Evolutionary conservation across 139 green algal genomes (phyloP), one percentile per base, ranked within the genome.

Genomic region (Chlamydomonas sp.): DNA sequence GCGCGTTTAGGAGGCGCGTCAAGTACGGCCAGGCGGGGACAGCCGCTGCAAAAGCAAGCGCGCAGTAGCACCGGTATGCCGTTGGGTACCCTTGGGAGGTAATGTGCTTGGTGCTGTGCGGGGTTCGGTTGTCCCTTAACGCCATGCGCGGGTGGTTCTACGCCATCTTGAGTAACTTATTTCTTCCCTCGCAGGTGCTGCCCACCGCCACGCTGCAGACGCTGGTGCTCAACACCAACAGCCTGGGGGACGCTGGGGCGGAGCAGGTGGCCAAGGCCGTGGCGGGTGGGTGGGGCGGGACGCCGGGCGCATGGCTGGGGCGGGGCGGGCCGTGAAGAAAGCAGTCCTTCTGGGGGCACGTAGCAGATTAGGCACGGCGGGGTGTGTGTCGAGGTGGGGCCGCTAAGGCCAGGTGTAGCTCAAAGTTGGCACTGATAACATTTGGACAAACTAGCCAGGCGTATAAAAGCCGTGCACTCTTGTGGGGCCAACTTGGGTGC

Each of bases 151-250:
- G 31, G 31, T 49, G 31, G 31, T 49, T 49, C 0, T 49, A 49
- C 31, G 31, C 31, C 31, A 49, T 49, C 31, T 49, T 49, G 31
- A 49, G 31, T 49, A 49, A 49, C 81, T 31, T 61, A 14, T 10
- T 62, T 20, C 79, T 4, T 8, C 2, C 1, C 63, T 1, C 63
- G 17, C 80, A 88, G 80, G 89, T 89, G 59, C 84, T 93, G 20
- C 84, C 89, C 81, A 97, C 95, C 67, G 77, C 82, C 12, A 75
- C 16, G 1, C 86, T 98, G 77, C 67, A 93, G 60, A 95, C 90
- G 3, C 93, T 98, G 61, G 87, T 94, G 31, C 90, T 99, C 72
- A 92, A 95, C 83, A 98, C 94, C 17, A 99, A 99, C 90, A 94
- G 79, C 83, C 78, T 92, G 69, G 91, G 91, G 58, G 93, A 95